These are phyloP conservation scores for Chlamydomonas sp. DNA, from an alignment of 139 green algal genomes.

Conservation along the genomic window DNA sequence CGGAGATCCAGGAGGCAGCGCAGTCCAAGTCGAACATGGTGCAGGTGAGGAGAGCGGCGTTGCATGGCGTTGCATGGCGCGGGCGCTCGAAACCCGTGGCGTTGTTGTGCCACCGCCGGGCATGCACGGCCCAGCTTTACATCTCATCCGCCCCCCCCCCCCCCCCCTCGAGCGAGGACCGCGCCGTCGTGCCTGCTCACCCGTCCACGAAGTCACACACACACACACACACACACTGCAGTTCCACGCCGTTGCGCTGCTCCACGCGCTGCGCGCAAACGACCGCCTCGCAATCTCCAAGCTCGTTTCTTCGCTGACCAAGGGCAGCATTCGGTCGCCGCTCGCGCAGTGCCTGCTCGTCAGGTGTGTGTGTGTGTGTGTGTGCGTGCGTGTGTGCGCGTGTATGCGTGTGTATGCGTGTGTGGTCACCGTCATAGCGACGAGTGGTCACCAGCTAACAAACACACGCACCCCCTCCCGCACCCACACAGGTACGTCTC, in stretches of 20 bases:
- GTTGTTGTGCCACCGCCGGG: background rate
- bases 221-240: too few species aligned
- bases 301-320: slow-evolving; percentile 86
- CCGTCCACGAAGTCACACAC: too few species aligned
- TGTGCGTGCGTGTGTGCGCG: background rate
- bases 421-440: too few species aligned
- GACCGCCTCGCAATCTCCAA: slow-evolving; percentile 95
- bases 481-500: too few species aligned
- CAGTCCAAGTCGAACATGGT: slow-evolving; percentile 84
- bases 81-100: background rate
- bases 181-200: too few species aligned
- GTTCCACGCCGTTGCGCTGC: slow-evolving; percentile 91
- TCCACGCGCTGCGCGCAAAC: slow-evolving; percentile 82
- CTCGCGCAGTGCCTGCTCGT: slow-evolving; percentile 95
- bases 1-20: slow-evolving; percentile 92
- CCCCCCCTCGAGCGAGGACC: too few species aligned
- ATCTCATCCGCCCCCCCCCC: too few species aligned
- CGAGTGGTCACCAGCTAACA: too few species aligned
- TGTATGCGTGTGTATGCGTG: too few species aligned
- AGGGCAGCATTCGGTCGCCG: slow-evolving; percentile 72
- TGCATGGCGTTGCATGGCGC: too few species aligned
- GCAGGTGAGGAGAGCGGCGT: slow-evolving; percentile 74
- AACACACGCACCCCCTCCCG: too few species aligned
- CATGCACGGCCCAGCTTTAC: too few species aligned
- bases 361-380: background rate